A percentile compares a stretch with the other conserved stretches of the same genome.
Evolutionary conservation across 1,139 yeast genomes (phyloP).

Genomic region (Eremothecium sinecaudum): DNA sequence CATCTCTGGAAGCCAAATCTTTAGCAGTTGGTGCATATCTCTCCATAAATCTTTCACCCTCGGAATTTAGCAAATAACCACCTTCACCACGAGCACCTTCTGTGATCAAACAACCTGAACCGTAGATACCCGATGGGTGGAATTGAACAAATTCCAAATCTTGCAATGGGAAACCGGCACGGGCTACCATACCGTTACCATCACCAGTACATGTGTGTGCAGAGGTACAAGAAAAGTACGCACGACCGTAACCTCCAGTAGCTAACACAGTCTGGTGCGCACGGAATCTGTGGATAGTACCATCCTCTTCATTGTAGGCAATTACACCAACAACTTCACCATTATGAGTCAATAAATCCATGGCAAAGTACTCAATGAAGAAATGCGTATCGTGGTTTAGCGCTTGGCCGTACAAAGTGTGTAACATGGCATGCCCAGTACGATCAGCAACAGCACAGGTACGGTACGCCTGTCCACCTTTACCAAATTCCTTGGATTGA

Average conservation of each 20-base stretch:
- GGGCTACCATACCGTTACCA: constrained; percentile 95
- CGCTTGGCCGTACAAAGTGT: constrained; percentile 93
- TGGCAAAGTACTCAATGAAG: constrained; percentile 94
- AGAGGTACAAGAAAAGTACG: constrained; percentile 97
- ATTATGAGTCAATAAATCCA: constrained; percentile 89
- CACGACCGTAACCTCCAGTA: constrained; percentile 98
- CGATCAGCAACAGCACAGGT: constrained; percentile 99
- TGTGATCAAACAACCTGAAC: constrained; percentile 96
- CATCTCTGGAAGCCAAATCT: constrained; percentile 97
- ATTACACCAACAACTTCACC: constrained; percentile 96
- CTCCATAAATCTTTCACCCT: constrained; percentile 99
- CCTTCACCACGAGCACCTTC: constrained; percentile 99
- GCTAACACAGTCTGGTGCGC: constrained; percentile 95
- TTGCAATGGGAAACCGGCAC: constrained; percentile 97
- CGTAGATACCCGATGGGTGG: constrained; percentile 99
- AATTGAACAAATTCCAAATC: constrained; percentile 97
- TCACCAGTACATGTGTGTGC: constrained; percentile 99
- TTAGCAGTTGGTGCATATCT: constrained; percentile 98
- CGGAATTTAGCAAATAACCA: constrained; percentile 89
- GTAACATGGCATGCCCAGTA: constrained; percentile 96
- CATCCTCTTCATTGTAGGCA: constrained; percentile 98
- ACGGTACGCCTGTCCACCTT: constrained; percentile 98
- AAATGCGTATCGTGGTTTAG: constrained; percentile 95
- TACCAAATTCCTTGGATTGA: constrained; percentile 89
- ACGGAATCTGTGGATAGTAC: constrained; percentile 94